These are phyloP conservation scores for Teunomyces panamensis DNA, from an alignment of 805 yeast genomes.

Conservation along the genomic window DNA sequence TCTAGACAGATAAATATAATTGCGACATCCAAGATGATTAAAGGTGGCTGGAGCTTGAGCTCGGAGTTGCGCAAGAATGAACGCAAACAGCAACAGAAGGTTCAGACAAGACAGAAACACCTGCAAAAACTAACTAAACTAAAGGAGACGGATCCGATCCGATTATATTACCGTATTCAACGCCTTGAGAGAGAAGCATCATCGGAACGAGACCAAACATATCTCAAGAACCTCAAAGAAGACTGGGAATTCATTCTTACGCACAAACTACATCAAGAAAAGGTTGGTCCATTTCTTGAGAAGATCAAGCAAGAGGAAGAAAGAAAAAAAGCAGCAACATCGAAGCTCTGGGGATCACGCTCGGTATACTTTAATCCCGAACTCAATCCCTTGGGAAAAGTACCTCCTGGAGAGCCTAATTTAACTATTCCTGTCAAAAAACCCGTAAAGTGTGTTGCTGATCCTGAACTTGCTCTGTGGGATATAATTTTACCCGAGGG, in stretches of 20 bases:
- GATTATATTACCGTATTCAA: conserved; percentile 31
- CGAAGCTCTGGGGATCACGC: conserved; percentile 39
- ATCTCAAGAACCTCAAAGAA: conserved; percentile 25
- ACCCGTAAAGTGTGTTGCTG: background rate
- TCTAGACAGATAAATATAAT: background rate
- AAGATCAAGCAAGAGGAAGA: conserved; percentile 16
- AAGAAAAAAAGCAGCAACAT: conserved; percentile 13
- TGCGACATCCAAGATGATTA: conserved; percentile 15
- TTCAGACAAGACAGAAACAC: conserved; percentile 37
- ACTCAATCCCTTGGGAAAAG: conserved; percentile 58
- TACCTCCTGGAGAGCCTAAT: conserved; percentile 37
- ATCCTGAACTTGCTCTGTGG: conserved; percentile 9
- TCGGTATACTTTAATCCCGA: conserved; percentile 66
- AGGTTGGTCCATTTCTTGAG: conserved; percentile 22
- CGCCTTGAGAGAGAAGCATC: conserved; percentile 18
- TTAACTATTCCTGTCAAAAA: conserved; percentile 29
- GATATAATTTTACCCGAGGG: conserved; percentile 38
- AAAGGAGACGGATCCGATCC: conserved; percentile 31
- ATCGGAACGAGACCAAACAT: conserved; percentile 17
- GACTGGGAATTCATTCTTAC: conserved; percentile 41
- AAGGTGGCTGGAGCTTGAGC: conserved; percentile 33
- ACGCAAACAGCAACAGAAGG: conserved; percentile 30
- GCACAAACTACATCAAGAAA: conserved; percentile 32
- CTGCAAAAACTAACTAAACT: conserved; percentile 24
- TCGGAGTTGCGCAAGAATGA: conserved; percentile 37